Evolutionary conservation across 2,329 filamentous ascomycete species (phyloP), one percentile per base, ranked within the genome.

Genomic region (Verticillium nubilum): DNA sequence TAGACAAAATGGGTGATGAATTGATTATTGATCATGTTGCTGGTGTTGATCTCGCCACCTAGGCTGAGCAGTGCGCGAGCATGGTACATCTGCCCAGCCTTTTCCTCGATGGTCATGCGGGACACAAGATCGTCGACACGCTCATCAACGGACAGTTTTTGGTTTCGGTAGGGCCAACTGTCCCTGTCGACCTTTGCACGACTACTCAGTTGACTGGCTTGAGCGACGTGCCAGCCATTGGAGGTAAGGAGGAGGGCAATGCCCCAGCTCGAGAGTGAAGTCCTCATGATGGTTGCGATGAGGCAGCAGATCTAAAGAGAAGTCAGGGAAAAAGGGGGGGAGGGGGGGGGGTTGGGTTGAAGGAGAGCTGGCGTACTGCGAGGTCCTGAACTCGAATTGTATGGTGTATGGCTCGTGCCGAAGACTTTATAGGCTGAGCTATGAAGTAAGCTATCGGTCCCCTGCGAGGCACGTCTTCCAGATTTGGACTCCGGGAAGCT

Each of bases 41-140:
- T 15, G 23, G 54, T 56, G 17, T 70, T 66, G 37, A 13, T 23
- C n/a, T 47, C 37, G n/a, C 37, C 37, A 12, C 7, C 12, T 7
- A n/a, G 5, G 50, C 67, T 58, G n/a, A 67, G 61, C 58, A 59
- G 65, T 29, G 74, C 60, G 58, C 71, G 71, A 23, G 70, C 68
- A 58, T 79, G 76, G 63, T 78, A 80, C 58, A 80, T 70, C 61
- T 79, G 77, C 0, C 77, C 78, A 2, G 74, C 78, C 59, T 80
- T 80, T 62, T 80, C 78, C 47, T 77, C 73, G 0, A 80, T 58
- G 0, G 74, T 78, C 78, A 80, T 80, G 12, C 76, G 73, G 5
- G 68, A 65, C 31, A 76, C 63, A 17, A 80, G 71, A 58, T 80
- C 78, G 25, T 78, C 75, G 13, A 80, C 72, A 52, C 77, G 72